Conservation (phyloP, 371 early-diverging fungal genomes). For the Coemansia sp. region DNA sequence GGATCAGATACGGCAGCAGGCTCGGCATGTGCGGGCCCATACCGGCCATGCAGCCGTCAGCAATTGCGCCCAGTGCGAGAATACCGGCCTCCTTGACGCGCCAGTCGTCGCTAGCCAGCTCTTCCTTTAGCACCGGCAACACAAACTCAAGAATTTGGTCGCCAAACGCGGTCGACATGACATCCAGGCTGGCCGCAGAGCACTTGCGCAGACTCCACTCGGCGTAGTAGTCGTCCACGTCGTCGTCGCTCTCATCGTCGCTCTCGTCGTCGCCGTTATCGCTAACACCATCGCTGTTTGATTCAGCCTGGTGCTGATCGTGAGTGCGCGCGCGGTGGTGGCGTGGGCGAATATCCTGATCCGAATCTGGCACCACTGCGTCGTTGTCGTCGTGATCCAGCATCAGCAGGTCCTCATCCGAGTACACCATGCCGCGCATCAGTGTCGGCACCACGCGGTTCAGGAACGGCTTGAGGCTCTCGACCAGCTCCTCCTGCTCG, state of each 20-base stretch:
- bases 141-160: conserved; percentile 75
- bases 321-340: conserved; percentile 82
- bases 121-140: conserved; percentile 81
- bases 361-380: conserved; percentile 78
- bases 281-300: conserved; percentile 54
- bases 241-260: conserved; percentile 81
- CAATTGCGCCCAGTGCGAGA: conserved; percentile 94
- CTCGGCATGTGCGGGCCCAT: conserved; percentile 87
- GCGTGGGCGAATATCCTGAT: conserved; percentile 91
- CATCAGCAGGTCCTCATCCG: conserved; percentile 80
- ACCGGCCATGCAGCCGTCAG: conserved; percentile 87
- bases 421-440: conserved; percentile 92
- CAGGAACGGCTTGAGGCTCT: conserved; percentile 76
- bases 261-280: conserved; percentile 73
- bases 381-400: conserved; percentile 81
- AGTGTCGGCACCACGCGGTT: conserved; percentile 85
- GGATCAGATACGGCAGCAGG: conserved; percentile 80
- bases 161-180: conserved; percentile 83
- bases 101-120: conserved; percentile 84
- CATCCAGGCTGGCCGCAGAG: conserved; percentile 93
- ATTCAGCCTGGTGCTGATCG: conserved; percentile 56
- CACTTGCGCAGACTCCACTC: conserved; percentile 98
- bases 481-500: conserved; percentile 80
- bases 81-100: conserved; percentile 90
- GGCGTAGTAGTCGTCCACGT: conserved; percentile 82